Evolutionary conservation across 208 protist genomes (phyloP).

Genomic region (Trypanosoma congolense): DNA sequence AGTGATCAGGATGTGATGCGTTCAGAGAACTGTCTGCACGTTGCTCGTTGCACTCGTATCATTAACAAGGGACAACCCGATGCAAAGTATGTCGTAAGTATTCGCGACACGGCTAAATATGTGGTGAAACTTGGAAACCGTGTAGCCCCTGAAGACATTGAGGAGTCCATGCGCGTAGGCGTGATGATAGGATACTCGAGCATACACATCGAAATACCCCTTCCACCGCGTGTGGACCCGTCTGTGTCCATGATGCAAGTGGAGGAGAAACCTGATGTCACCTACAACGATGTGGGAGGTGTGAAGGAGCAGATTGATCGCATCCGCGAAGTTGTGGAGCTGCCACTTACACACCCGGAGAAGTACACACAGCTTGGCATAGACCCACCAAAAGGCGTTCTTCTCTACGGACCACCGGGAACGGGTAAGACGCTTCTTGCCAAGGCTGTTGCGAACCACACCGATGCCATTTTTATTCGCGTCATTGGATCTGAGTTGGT

Average conservation of each 20-base stretch:
- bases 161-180: conserved; percentile 99
- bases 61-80: conserved; percentile 91
- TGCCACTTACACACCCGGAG: conserved; percentile 99
- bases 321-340: conserved; percentile 99
- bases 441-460: conserved; percentile 99
- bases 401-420: conserved; percentile 99
- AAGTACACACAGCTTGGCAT: conserved; percentile 99
- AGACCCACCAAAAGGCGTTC: conserved; percentile 99
- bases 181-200: conserved; percentile 95
- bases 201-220: conserved; percentile 99
- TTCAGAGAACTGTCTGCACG: conserved; percentile 97
- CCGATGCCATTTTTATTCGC: conserved; percentile 99
- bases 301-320: conserved; percentile 99
- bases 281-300: conserved; percentile 99
- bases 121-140: conserved; percentile 99
- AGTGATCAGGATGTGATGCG: conserved; percentile 96
- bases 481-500: conserved; percentile 99
- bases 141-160: conserved; percentile 98
- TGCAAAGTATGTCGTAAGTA: conserved; percentile 98
- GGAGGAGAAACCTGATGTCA: conserved; percentile 98
- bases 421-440: conserved; percentile 99
- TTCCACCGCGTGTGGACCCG: conserved; percentile 99
- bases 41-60: conserved; percentile 99
- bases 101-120: conserved; percentile 98
- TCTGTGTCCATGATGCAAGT: conserved; percentile 99